These are phyloP conservation scores for Rutidosis leptorrhynchoides DNA, from an alignment of 129 eudicot species.

Conservation along the genomic window DNA sequence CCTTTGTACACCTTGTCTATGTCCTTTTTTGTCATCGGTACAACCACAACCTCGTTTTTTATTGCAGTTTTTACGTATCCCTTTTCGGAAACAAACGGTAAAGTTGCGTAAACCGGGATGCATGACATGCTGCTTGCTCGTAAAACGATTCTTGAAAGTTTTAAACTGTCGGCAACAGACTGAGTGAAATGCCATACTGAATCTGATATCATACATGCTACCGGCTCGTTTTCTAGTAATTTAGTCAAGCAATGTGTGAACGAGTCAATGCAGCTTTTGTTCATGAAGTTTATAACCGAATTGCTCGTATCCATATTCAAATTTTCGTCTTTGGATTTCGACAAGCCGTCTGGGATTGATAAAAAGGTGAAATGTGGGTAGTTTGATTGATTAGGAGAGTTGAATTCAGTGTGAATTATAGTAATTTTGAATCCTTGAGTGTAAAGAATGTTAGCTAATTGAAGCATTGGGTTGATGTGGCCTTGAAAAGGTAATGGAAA, in stretches of 20 bases:
- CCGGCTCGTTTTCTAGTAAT: constrained; percentile 5
- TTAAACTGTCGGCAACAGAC: constrained; percentile 23
- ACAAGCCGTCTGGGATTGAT: constrained; percentile 20
- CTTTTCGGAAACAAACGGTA: constrained; percentile 14
- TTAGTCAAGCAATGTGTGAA: constrained; percentile 20
- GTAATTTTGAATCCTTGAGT: constrained; percentile 23
- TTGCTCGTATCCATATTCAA: background rate
- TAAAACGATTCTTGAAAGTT: constrained; percentile 27
- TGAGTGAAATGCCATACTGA: constrained; percentile 26
- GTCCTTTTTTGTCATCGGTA: constrained; percentile 39
- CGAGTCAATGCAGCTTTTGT: constrained; percentile 19
- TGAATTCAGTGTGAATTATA: constrained; percentile 22
- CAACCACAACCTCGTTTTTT: constrained; percentile 36
- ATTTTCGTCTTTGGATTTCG: constrained; percentile 1
- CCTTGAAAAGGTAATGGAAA: constrained; percentile 23
- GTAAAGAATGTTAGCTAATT: constrained; percentile 25
- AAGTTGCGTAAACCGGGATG: constrained; percentile 23
- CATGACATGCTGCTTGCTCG: constrained; percentile 38
- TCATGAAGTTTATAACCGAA: constrained; percentile 12
- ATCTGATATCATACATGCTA: constrained; percentile 26
- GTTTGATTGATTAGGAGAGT: constrained; percentile 19
- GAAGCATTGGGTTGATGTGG: constrained; percentile 36
- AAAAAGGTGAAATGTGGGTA: constrained; percentile 27
- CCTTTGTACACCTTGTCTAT: constrained; percentile 19
- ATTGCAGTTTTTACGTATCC: constrained; percentile 28